Evolutionary conservation across 1,284 basidiomycete species (phyloP).

Genomic region (Cryptococcus deneoformans): DNA sequence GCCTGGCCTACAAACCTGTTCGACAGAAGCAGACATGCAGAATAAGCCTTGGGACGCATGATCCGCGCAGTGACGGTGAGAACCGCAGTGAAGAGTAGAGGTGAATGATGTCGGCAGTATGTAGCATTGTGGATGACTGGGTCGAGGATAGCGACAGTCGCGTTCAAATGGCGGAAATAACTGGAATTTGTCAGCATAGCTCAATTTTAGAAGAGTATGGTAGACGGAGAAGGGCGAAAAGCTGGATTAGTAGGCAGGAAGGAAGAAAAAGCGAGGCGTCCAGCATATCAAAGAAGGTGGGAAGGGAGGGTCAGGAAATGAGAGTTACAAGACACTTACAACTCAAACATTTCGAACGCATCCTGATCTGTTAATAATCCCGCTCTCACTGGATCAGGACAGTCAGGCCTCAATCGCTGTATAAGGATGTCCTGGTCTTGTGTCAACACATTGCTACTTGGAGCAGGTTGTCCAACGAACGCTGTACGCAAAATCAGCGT

Average conservation of each 20-base stretch:
- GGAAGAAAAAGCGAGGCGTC: no score
- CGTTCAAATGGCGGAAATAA: slow-evolving; percentile 38
- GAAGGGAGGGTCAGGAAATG: not conserved
- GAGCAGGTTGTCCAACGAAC: not conserved
- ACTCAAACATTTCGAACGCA: slow-evolving; percentile 38
- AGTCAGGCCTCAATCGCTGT: slow-evolving; percentile 10
- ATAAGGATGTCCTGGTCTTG: not conserved
- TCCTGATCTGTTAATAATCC: slow-evolving; percentile 31
- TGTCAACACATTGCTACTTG: not conserved
- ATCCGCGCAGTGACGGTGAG: slow-evolving; percentile 48
- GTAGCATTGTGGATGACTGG: slow-evolving; percentile 42
- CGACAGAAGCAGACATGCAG: slow-evolving; percentile 35
- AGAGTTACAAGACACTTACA: slow-evolving; percentile 19
- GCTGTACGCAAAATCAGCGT: not conserved
- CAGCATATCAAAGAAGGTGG: no score
- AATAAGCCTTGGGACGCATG: slow-evolving; percentile 43
- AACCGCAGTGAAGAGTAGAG: slow-evolving; percentile 50
- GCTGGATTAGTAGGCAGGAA: no score
- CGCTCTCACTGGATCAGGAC: slow-evolving; percentile 37
- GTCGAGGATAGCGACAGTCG: slow-evolving; percentile 41
- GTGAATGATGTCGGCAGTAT: slow-evolving; percentile 39
- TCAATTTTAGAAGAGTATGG: no score
- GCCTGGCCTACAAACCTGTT: slow-evolving; percentile 47
- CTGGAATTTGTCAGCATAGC: slow-evolving; percentile 3
- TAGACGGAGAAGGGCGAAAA: no score